Evolutionary conservation across 257 asterid species (phyloP), one percentile per base, ranked within the genome.

Genomic region (Verbena officinalis): DNA sequence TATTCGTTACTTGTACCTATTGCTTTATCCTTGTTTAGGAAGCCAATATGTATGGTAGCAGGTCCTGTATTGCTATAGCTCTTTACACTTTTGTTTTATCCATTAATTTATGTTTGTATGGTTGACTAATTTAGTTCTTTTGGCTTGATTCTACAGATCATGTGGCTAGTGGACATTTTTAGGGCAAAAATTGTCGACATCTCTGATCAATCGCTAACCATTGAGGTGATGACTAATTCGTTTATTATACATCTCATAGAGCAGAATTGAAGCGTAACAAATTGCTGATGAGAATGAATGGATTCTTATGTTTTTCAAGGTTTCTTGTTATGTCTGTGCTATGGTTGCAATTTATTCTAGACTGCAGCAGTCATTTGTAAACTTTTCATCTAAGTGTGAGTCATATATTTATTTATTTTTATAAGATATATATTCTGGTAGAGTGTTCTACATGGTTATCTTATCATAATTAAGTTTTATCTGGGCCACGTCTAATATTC

Each of bases 141-240:
- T 76, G 69, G 20, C 31, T 62, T 55, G 58, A 14, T 48, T 55
- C 72, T 57, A 69, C 86, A 93, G 98, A 92, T 93, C 73, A 85
- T 84, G 96, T 84, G 99, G 98, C 79, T 93, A 58, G 98, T 84
- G 77, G 96, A 93, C 81, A 74, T 88, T 69, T 93, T 93, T 68
- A 84, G 98, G 84, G 97, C 91, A 51, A 93, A 83, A 80, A 84
- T 93, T 72, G 98, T 93, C 62, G 98, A 93, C 81, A 90, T 93
- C 61, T 85, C 98, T 56, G 97, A 93, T 69, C 78, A 81, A 55
- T 81, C 97, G 16, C 83, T 93, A 16, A 89, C 97, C n/a, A 87
- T 93, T 43, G 99, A 93, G 97, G 98, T 93, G 72, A 70, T 67
- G 71, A 10, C 22, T 56, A n/a, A 3, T 50, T 67, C 55, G 9